These are phyloP conservation scores for Aureobasidium sp. DNA, from an alignment of 2,329 filamentous ascomycete species.

Conservation along the genomic window DNA sequence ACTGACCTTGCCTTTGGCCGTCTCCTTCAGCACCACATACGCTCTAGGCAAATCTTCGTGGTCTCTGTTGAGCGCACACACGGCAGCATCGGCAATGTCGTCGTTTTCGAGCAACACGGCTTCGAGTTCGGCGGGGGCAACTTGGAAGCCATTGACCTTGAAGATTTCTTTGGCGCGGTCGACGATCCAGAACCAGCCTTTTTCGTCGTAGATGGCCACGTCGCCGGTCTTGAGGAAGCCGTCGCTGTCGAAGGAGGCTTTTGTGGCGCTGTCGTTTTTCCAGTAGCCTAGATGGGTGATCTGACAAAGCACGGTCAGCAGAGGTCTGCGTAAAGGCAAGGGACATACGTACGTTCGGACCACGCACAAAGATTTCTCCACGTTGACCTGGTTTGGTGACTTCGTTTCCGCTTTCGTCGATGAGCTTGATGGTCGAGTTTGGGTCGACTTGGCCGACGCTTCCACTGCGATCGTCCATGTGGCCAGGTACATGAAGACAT, in stretches of 20 bases:
- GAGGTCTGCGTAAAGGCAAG: background rate
- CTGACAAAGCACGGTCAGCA: background rate
- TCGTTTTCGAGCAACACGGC: conserved; percentile 23
- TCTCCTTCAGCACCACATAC: conserved; percentile 29
- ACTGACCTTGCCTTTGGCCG: conserved; percentile 24
- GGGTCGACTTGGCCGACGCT: conserved; percentile 32
- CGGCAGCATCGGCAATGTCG: conserved; percentile 22
- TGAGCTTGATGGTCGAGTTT: conserved; percentile 34
- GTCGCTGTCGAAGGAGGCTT: conserved; percentile 21
- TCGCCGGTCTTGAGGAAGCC: conserved; percentile 26
- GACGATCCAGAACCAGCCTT: conserved; percentile 31
- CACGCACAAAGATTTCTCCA: conserved; percentile 33
- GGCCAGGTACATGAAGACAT: conserved; percentile 31
- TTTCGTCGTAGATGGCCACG: conserved; percentile 27
- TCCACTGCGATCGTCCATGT: conserved; percentile 28
- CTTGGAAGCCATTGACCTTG: conserved; percentile 29
- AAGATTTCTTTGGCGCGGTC: conserved; percentile 31
- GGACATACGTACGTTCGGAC: conserved; percentile 25
- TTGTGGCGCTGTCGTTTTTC: conserved; percentile 34
- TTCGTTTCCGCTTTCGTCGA: conserved; percentile 38
- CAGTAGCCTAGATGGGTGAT: conserved; percentile 34
- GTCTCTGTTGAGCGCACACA: conserved; percentile 21
- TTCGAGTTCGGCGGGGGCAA: conserved; percentile 24
- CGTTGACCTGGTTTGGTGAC: conserved; percentile 31
- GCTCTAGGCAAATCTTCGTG: conserved; percentile 30